phyloP scores from a whole-genome alignment of 2,329 filamentous ascomycete genomes.

The Pyricularia grisea region DNA sequence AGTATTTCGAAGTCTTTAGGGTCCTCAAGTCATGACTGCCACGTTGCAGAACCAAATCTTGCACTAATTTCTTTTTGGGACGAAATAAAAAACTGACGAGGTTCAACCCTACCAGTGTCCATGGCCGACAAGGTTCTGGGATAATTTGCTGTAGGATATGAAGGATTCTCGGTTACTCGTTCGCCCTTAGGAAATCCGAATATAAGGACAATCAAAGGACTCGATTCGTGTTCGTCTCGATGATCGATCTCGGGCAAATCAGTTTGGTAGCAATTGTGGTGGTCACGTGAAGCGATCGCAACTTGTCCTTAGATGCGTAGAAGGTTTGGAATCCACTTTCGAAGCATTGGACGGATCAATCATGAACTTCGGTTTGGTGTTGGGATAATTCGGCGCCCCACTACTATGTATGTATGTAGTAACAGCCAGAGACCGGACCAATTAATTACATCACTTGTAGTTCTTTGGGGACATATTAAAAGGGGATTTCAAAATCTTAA shows the following conservation, averaged over 20 bases:
- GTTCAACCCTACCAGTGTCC: conserved; percentile 26
- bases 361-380: background rate
- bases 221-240: background rate
- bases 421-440: background rate
- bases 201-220: background rate
- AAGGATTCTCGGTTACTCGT: background rate
- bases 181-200: background rate
- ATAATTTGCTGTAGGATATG: conserved; percentile 10
- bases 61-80: background rate
- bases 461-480: too few relatives aligned
- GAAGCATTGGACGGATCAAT: background rate
- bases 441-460: background rate
- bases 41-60: background rate
- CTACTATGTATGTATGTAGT: background rate
- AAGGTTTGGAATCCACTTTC: background rate
- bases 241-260: background rate
- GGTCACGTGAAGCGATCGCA: background rate
- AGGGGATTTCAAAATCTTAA: too few relatives aligned
- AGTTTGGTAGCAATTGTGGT: background rate
- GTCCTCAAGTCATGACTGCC: background rate
- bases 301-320: background rate
- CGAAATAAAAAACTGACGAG: background rate
- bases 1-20: background rate
- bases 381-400: background rate
- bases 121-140: conserved; percentile 41